Conservation (phyloP, 2,329 filamentous ascomycete species). For the Moelleriella libera region DNA sequence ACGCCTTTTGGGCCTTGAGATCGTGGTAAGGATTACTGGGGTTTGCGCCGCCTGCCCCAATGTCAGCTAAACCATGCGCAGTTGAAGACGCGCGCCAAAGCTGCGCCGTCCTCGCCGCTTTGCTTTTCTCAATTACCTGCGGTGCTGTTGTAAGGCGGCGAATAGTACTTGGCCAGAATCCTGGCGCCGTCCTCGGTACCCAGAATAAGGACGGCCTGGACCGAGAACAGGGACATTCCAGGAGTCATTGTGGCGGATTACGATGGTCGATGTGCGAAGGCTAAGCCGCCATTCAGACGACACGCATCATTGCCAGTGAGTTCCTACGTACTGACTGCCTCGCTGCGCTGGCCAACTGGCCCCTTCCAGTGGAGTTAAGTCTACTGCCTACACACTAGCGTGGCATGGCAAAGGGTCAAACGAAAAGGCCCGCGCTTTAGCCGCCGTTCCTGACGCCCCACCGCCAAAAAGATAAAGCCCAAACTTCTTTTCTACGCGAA, state of each 20-base stretch:
- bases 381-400: neutral
- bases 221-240: conserved; percentile 60
- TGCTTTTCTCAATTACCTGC: conserved; percentile 12
- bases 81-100: no score
- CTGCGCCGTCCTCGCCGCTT: neutral
- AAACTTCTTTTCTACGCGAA: no score
- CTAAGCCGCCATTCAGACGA: no score
- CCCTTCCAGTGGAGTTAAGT: no score
- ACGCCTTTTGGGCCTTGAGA: conserved; percentile 85
- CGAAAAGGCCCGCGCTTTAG: neutral
- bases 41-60: conserved; percentile 23
- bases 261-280: neutral
- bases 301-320: no score
- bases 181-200: conserved; percentile 78
- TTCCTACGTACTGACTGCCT: no score
- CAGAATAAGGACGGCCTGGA: conserved; percentile 67
- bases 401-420: no score
- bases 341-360: no score
- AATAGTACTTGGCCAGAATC: conserved; percentile 91
- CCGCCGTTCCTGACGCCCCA: neutral
- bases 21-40: conserved; percentile 67
- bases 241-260: conserved; percentile 43
- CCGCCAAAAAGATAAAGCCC: no score
- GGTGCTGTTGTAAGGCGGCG: conserved; percentile 38
- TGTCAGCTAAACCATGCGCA: neutral